Conservation (phyloP, 2,329 filamentous ascomycete genomes). For the Venturia carpophila region DNA sequence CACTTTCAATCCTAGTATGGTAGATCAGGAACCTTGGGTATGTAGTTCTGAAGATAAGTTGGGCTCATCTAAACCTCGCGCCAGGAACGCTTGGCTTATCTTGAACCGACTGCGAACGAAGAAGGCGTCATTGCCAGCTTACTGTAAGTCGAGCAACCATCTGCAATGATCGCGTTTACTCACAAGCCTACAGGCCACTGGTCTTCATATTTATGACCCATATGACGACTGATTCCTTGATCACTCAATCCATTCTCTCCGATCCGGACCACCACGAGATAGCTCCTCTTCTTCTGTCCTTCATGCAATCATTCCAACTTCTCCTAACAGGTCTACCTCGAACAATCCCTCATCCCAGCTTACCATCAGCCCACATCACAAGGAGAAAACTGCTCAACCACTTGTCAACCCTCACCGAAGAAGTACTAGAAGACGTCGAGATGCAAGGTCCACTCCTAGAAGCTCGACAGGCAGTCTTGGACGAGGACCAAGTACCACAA, state of each 20-base stretch:
- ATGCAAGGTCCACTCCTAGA: neutral
- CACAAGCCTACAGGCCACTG: conserved; percentile 10
- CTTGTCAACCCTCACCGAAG: conserved; percentile 13
- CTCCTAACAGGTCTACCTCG: conserved; percentile 17
- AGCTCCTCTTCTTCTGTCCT: conserved; percentile 14
- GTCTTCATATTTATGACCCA: conserved; percentile 18
- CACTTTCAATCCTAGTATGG: conserved; percentile 18
- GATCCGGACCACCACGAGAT: conserved; percentile 13
- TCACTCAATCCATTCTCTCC: conserved; percentile 14
- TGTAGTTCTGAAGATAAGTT: neutral
- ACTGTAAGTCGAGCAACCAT: conserved; percentile 11
- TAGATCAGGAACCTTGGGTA: conserved; percentile 20
- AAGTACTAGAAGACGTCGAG: conserved; percentile 14
- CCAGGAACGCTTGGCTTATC: conserved; percentile 12
- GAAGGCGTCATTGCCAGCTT: conserved; percentile 14
- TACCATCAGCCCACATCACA: conserved; percentile 18
- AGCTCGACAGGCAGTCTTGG: conserved; percentile 1
- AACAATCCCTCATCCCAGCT: conserved; percentile 14
- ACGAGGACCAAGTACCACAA: conserved; percentile 5
- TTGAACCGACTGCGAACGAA: conserved; percentile 3
- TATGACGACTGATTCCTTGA: conserved; percentile 8
- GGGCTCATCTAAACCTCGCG: neutral
- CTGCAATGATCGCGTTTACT: neutral
- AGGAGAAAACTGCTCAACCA: conserved; percentile 17
- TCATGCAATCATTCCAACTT: conserved; percentile 13